Conservation (phyloP, 2,329 filamentous ascomycete genomes). For the Fusarium ramigenum region DNA sequence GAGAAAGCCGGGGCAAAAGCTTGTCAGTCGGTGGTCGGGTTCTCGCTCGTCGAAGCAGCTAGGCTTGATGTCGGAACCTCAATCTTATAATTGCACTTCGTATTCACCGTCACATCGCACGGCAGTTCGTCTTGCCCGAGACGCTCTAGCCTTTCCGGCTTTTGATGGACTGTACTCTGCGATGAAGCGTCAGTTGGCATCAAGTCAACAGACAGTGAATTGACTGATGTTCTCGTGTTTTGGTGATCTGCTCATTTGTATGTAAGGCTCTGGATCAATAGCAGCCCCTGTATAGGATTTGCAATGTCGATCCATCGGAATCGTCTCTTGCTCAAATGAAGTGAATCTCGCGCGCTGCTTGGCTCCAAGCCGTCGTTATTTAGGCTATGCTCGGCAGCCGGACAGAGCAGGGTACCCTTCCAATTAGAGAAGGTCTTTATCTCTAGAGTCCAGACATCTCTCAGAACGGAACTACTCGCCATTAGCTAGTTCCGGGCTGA, state of each 20-base stretch:
- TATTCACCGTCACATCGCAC: constrained; percentile 28
- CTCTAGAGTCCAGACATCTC: constrained; percentile 1
- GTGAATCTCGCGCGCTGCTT: constrained; percentile 27
- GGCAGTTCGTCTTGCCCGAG: constrained; percentile 4
- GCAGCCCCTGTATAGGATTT: constrained; percentile 6
- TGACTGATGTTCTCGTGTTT: background rate
- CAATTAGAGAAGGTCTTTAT: constrained; percentile 19
- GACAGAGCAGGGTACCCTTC: constrained; percentile 19
- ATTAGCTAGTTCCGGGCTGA: background rate
- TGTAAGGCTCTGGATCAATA: background rate
- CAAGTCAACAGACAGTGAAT: background rate
- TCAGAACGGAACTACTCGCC: constrained; percentile 1
- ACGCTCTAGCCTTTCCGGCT: background rate
- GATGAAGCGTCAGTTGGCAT: background rate
- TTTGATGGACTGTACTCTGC: background rate
- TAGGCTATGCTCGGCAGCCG: constrained; percentile 13
- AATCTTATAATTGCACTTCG: constrained; percentile 28
- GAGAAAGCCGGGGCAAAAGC: constrained; percentile 33
- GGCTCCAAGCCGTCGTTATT: constrained; percentile 17
- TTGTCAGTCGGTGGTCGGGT: constrained; percentile 28
- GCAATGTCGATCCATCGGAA: constrained; percentile 37
- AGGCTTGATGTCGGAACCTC: constrained; percentile 15
- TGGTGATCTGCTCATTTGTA: background rate
- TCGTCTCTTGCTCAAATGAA: constrained; percentile 34
- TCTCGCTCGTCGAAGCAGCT: constrained; percentile 24